Evolutionary conservation across 805 yeast genomes (phyloP), one percentile per base, ranked within the genome.

Genomic region (Spathaspora arborariae): DNA sequence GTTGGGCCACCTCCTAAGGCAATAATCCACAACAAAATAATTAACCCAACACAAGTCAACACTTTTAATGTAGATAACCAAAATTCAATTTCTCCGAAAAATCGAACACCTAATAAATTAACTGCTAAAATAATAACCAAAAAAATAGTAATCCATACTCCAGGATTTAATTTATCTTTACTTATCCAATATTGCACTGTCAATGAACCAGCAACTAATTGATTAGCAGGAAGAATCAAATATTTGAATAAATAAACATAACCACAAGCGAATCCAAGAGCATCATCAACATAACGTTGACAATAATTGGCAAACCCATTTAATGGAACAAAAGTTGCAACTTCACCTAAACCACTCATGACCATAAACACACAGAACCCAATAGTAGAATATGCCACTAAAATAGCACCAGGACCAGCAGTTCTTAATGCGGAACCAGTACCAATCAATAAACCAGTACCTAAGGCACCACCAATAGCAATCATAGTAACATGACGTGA

Each of bases 401-500:
- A 72, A 40, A 79, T 71, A 44, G 81, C 70, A 21, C 75, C 85
- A 2, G 85, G 92, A 6, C 96, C 96, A 11, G 88, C 89, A 10
- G 74, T 62, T n/a, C 75, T 70, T 46, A 87, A 71, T 1, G 91
- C 82, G 13, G 81, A 67, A 47, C 90, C 89, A 2, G 91, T 84
- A 56, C 91, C 89, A 54, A 87, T 83, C 53, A 87, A 70, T 47
- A 87, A 72, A 47, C 59, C 95, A 1, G 94, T 85, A 46, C 94
- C 94, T 44, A 87, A 66, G 7, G 92, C 87, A 54, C 94, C 92
- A 54, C 94, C 95, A 53, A 88, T 80, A 52, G 94, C 85, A 58
- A 84, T 81, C 85, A 84, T 81, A 46, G 81, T 75, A 51, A 82
- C 74, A 57, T 84, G 89, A 45, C 89, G 63, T 41, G 85, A 76